These are phyloP conservation scores for Phlegmacium glaucopus DNA, from an alignment of 768 basidiomycete species.

Conservation along the genomic window DNA sequence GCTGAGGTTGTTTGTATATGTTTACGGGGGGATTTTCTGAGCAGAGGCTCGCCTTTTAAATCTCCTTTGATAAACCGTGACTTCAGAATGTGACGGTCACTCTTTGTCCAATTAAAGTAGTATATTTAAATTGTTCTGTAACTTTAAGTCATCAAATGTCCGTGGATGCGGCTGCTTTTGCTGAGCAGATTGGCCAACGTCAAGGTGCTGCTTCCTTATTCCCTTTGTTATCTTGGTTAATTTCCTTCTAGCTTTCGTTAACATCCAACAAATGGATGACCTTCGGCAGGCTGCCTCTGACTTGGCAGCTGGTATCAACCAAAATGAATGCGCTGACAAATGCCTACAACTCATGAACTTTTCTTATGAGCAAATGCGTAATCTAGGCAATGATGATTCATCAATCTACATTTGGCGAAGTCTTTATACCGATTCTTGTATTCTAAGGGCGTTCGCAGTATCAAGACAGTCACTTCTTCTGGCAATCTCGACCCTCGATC, in stretches of 20 bases:
- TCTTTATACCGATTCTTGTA: slow-evolving; percentile 72
- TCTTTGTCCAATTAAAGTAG: slow-evolving; percentile 12
- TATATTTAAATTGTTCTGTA: background rate
- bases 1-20: slow-evolving; percentile 38
- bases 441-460: slow-evolving; percentile 44
- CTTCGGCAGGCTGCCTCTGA: slow-evolving; percentile 13
- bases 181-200: background rate
- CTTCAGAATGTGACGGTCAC: slow-evolving; percentile 38
- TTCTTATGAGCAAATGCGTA: slow-evolving; percentile 51
- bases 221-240: too few species aligned
- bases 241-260: background rate
- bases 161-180: background rate
- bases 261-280: background rate
- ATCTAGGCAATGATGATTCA: slow-evolving; percentile 26
- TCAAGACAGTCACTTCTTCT: slow-evolving; percentile 32
- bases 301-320: slow-evolving; percentile 2
- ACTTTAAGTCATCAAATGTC: background rate
- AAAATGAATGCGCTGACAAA: slow-evolving; percentile 1
- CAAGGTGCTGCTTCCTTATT: background rate
- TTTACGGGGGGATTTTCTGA: slow-evolving; percentile 57
- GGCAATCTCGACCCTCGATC: slow-evolving; percentile 65
- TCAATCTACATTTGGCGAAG: slow-evolving; percentile 52
- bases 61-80: slow-evolving; percentile 48
- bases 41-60: slow-evolving; percentile 54
- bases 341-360: slow-evolving; percentile 42